Percentiles rank a stretch among this genome's conserved stretches.
These are phyloP conservation scores for Kwoniella sp. DNA, from an alignment of 768 basidiomycete genomes.

Conservation along the genomic window DNA sequence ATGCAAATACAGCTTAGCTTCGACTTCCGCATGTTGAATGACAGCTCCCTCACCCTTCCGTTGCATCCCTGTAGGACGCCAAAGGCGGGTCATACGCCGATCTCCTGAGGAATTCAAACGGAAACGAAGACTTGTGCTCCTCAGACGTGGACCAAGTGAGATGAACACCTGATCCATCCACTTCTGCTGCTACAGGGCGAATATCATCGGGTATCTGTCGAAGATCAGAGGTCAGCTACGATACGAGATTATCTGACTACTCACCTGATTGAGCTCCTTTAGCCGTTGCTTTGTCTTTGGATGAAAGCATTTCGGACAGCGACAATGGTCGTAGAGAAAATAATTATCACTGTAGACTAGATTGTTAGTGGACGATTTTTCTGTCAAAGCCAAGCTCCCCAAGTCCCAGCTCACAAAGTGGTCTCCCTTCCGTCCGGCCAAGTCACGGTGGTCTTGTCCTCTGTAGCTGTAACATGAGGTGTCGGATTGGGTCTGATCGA, in stretches of 20 bases:
- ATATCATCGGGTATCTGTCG: slow-evolving; percentile 74
- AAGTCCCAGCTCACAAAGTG: slow-evolving; percentile 65
- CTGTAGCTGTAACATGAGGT: slow-evolving; percentile 2
- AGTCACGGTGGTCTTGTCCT: slow-evolving; percentile 62
- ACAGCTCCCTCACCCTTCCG: slow-evolving; percentile 6
- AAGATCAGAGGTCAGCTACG: background rate
- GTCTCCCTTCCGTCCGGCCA: slow-evolving; percentile 76
- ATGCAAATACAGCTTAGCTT: background rate
- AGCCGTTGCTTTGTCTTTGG: slow-evolving; percentile 85
- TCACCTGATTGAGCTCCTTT: slow-evolving; percentile 77
- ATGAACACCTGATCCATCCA: slow-evolving; percentile 67
- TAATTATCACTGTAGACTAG: slow-evolving; percentile 71
- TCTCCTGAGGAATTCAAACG: slow-evolving; percentile 77
- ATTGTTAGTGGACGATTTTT: background rate
- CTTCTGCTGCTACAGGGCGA: slow-evolving; percentile 64
- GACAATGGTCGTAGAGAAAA: slow-evolving; percentile 90
- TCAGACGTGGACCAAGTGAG: slow-evolving; percentile 71
- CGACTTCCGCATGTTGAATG: background rate
- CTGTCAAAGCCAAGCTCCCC: background rate
- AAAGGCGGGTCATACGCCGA: slow-evolving; percentile 78
- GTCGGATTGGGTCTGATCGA: slow-evolving; percentile 1
- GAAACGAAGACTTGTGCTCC: slow-evolving; percentile 77
- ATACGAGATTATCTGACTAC: slow-evolving; percentile 19
- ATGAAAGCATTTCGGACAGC: slow-evolving; percentile 84
- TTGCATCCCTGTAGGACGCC: slow-evolving; percentile 10